phyloP scores from a whole-genome alignment of 164 flowering plant species.

The Malania oleifera region DNA sequence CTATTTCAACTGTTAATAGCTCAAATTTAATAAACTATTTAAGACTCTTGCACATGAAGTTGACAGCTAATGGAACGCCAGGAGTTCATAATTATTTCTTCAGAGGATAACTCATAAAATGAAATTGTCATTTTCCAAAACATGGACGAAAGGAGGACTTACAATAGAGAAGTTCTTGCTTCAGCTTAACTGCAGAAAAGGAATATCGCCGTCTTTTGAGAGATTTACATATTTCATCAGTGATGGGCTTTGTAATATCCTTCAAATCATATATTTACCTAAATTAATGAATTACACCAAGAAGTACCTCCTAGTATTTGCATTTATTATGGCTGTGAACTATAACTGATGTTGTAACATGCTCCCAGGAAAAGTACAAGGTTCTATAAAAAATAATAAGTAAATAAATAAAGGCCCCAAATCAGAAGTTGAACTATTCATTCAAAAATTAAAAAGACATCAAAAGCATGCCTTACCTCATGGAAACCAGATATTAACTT shows the following conservation, averaged over 20 bases:
- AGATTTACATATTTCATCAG: constrained; percentile 64
- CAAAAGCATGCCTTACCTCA: constrained; percentile 48
- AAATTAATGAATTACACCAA: neutral
- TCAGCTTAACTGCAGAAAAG: constrained; percentile 74
- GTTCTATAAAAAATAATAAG: too few species aligned
- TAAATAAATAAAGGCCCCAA: too few species aligned
- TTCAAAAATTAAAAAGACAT: neutral
- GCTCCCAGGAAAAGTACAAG: too few species aligned
- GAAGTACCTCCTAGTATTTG: neutral
- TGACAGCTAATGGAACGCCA: neutral
- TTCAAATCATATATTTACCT: constrained; percentile 21
- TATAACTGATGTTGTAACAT: too few species aligned
- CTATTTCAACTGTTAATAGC: too few species aligned
- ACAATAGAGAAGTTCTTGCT: constrained; percentile 93
- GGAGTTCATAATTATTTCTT: neutral
- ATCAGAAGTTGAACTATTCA: too few species aligned
- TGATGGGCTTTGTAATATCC: constrained; percentile 86
- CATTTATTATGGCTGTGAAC: neutral
- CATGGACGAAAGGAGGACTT: constrained; percentile 25
- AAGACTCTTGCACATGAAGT: neutral
- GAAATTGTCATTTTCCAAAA: neutral
- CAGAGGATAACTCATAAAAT: neutral
- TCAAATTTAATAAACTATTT: too few species aligned
- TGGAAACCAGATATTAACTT: constrained; percentile 89
- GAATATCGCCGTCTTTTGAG: constrained; percentile 64